A percentile compares a stretch with the other conserved stretches of the same genome.
Evolutionary conservation across 164 flowering plant species (phyloP).

Genomic region (Berberis vulgaris): DNA sequence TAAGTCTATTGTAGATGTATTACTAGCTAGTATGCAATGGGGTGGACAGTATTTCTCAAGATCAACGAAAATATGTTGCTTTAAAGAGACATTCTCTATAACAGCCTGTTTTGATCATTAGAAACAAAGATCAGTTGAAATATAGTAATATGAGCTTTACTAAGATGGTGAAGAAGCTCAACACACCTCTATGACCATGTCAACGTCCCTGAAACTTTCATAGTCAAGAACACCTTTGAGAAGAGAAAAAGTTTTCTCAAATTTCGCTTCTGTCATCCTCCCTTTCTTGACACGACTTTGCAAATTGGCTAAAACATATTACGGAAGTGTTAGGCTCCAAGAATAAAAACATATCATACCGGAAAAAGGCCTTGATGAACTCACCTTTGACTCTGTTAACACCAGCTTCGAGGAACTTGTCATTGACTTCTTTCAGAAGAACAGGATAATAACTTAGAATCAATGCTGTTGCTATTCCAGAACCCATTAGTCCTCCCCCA

Average conservation of each 20-base stretch:
- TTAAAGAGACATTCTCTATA: constrained; percentile 70
- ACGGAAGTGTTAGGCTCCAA: neutral
- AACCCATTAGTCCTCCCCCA: constrained; percentile 98
- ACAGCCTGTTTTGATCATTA: constrained; percentile 55
- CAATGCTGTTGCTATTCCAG: constrained; percentile 90
- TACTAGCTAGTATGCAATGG: constrained; percentile 82
- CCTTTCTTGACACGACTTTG: constrained; percentile 90
- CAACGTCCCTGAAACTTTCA: constrained; percentile 76
- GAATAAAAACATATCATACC: neutral
- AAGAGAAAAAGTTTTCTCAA: constrained; percentile 68
- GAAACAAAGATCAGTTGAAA: constrained; percentile 4
- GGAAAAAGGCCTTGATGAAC: neutral
- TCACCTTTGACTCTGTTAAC: constrained; percentile 70
- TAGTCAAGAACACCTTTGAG: constrained; percentile 76
- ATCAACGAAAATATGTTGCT: constrained; percentile 82
- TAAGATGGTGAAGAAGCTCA: neutral
- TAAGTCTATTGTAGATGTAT: constrained; percentile 92
- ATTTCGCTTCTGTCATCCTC: constrained; percentile 61
- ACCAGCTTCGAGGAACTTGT: constrained; percentile 72
- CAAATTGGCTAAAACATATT: constrained; percentile 54
- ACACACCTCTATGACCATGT: constrained; percentile 89
- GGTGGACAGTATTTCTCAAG: constrained; percentile 83
- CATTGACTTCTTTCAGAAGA: constrained; percentile 83
- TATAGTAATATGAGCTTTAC: neutral
- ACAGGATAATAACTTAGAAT: constrained; percentile 66